Evolutionary conservation across 2,329 filamentous ascomycete species (phyloP).

Genomic region (Venturia carpophila): DNA sequence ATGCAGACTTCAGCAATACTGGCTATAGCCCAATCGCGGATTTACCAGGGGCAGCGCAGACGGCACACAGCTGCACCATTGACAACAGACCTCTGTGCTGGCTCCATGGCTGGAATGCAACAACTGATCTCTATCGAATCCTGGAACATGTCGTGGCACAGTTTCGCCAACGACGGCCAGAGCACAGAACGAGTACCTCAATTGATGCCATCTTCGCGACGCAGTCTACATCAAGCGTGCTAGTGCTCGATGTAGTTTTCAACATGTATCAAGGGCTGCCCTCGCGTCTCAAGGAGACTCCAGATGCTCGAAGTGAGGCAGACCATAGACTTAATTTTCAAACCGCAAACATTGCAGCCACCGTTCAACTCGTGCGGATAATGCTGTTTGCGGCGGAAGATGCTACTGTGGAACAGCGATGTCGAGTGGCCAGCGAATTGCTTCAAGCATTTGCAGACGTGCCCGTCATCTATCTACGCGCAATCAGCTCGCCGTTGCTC

Average conservation of each 20-base stretch:
- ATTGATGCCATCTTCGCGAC: conserved; percentile 21
- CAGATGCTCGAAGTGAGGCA: conserved; percentile 27
- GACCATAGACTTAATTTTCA: conserved; percentile 41
- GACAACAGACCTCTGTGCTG: conserved; percentile 32
- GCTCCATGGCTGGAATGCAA: conserved; percentile 52
- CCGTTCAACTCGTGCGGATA: conserved; percentile 42
- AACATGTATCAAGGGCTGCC: conserved; percentile 27
- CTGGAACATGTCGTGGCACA: conserved; percentile 43
- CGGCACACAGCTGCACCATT: neutral
- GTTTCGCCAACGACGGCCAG: conserved; percentile 22
- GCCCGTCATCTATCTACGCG: conserved; percentile 39
- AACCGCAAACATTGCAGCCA: conserved; percentile 44
- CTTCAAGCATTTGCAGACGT: conserved; percentile 38
- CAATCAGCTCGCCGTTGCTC: conserved; percentile 43
- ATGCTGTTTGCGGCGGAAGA: conserved; percentile 34
- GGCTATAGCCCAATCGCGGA: conserved; percentile 19
- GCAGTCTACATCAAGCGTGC: conserved; percentile 22
- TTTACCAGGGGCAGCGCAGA: conserved; percentile 20
- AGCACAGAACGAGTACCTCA: conserved; percentile 15
- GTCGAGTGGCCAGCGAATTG: conserved; percentile 39
- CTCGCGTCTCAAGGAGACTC: conserved; percentile 26
- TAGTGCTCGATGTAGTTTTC: conserved; percentile 26
- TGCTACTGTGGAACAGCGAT: conserved; percentile 37
- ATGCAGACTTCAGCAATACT: conserved; percentile 35
- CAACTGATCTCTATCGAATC: conserved; percentile 49